A percentile compares a stretch with the other conserved stretches of the same genome.
These are phyloP conservation scores for Pythium rhizo-oryzae DNA, from an alignment of 352 stramenopile species.

Conservation along the genomic window DNA sequence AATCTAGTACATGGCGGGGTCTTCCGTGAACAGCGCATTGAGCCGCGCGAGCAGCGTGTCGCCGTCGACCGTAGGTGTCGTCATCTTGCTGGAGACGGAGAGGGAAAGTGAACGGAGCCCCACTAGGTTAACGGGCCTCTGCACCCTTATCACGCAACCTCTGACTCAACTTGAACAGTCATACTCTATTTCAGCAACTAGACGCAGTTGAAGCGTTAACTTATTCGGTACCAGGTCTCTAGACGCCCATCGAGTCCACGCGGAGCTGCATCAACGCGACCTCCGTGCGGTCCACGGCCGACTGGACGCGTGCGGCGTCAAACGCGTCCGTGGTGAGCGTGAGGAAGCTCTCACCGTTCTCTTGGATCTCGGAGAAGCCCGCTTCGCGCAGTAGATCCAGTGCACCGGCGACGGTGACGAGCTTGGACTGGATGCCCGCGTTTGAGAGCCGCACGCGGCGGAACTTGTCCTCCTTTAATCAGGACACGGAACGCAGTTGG, in stretches of 20 bases:
- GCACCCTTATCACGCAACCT: constrained; percentile 5
- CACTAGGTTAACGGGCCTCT: not conserved
- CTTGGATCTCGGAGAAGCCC: constrained; percentile 41
- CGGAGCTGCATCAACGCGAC: constrained; percentile 71
- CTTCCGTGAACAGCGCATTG: constrained; percentile 53
- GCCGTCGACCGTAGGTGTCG: constrained; percentile 17
- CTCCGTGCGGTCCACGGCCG: constrained; percentile 57
- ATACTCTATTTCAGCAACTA: constrained; percentile 20
- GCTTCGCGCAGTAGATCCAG: constrained; percentile 63
- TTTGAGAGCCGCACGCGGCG: constrained; percentile 68
- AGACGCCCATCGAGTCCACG: constrained; percentile 39
- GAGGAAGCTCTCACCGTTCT: constrained; percentile 64
- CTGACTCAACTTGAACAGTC: not conserved
- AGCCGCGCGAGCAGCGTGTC: constrained; percentile 44
- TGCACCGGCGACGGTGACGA: constrained; percentile 57
- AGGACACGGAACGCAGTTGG: not conserved
- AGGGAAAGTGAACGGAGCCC: not conserved
- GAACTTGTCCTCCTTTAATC: constrained; percentile 70
- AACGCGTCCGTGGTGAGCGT: constrained; percentile 45
- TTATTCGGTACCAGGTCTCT: constrained; percentile 10
- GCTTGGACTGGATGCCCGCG: constrained; percentile 59
- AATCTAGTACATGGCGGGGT: constrained; percentile 61
- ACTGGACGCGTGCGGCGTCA: constrained; percentile 50
- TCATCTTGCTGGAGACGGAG: not conserved
- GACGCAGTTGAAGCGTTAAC: constrained; percentile 19